Evolutionary conservation across 1,284 basidiomycete genomes (phyloP), one percentile per base, ranked within the genome.

Genomic region (Ustilago hordei): DNA sequence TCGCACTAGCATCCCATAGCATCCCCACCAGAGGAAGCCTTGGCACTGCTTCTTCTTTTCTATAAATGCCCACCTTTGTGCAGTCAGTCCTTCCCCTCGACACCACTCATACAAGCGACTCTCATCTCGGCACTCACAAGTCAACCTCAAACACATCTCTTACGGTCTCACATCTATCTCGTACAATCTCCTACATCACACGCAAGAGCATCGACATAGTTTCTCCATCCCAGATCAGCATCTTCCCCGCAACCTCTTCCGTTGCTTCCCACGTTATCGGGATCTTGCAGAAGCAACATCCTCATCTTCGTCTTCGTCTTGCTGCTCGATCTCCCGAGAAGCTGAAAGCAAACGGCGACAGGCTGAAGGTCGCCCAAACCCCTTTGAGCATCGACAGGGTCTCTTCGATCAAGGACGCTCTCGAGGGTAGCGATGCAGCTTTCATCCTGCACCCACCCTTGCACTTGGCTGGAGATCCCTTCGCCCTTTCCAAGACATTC

Each of bases 391-490:
- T 57, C 31, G 55, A 39, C 53, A 55, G 38, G n/a, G 52, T 41
- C 13, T 52, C 60, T 13, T 56, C 64, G 6, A 45, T 72, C 54
- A 57, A 63, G 41, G 56, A 72, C 19, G 64, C 70, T 8, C 53
- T 72, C 11, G 56, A 66, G 1, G 60, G 64, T 1, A 72, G 70
- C 31, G 50, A 72, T 12, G 64, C 70, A 2, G 70, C 70, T n/a
- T 72, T 64, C 54, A 62, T 72, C 38, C 34, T 72, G 45, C 56
- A 64, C 28, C 70, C 70, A 9, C 64, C 64, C 13, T 67, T 72
- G 13, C 50, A 56, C 34, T 43, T 32, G 45, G 38, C 55, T 34
- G 8, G 36, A 15, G 45, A 72, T 31, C 64, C 64, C 3, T 60
- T 55, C 23, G 5, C 32, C 8, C 43, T 57, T 17, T 63, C 64